Percentiles rank a stretch among this genome's conserved stretches.
phyloP scores from a whole-genome alignment of 495 filamentous ascomycete species.

The Hypoxylon trugodes region DNA sequence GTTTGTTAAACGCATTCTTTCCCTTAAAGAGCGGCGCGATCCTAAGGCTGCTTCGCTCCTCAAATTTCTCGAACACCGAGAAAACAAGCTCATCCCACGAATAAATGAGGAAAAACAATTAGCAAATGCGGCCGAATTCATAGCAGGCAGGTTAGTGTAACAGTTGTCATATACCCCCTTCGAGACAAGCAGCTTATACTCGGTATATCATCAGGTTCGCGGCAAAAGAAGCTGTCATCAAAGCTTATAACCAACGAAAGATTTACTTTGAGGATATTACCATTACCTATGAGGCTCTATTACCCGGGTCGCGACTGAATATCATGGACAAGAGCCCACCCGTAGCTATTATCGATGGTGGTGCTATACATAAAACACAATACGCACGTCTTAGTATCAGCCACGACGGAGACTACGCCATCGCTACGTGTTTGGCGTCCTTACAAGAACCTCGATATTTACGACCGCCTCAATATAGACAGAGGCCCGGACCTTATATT shows the following conservation, averaged over 20 bases:
- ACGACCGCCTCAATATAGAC: background rate
- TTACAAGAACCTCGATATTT: background rate
- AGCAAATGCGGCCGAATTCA: constrained; percentile 46
- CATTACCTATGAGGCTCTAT: constrained; percentile 39
- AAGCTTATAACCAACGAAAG: constrained; percentile 58
- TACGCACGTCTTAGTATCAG: constrained; percentile 48
- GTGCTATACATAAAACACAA: constrained; percentile 2
- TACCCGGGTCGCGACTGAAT: too few relatives aligned
- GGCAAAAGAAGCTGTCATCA: constrained; percentile 72
- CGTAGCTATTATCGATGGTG: constrained; percentile 37
- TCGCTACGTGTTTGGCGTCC: constrained; percentile 37
- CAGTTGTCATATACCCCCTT: background rate
- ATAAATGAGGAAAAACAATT: background rate
- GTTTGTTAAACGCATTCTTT: constrained; percentile 55
- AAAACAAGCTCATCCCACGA: background rate
- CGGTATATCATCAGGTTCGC: constrained; percentile 56
- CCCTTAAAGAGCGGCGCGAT: constrained; percentile 44
- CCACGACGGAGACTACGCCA: constrained; percentile 50
- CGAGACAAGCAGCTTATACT: constrained; percentile 3
- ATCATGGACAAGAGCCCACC: too few relatives aligned
- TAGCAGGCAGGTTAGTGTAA: constrained; percentile 61
- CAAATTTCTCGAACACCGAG: background rate
- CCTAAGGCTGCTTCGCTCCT: constrained; percentile 4
- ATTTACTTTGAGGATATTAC: constrained; percentile 58
- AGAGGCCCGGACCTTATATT: background rate